Evolutionary conservation across 306 rosid genomes (phyloP).

Genomic region (Prunus salicina): DNA sequence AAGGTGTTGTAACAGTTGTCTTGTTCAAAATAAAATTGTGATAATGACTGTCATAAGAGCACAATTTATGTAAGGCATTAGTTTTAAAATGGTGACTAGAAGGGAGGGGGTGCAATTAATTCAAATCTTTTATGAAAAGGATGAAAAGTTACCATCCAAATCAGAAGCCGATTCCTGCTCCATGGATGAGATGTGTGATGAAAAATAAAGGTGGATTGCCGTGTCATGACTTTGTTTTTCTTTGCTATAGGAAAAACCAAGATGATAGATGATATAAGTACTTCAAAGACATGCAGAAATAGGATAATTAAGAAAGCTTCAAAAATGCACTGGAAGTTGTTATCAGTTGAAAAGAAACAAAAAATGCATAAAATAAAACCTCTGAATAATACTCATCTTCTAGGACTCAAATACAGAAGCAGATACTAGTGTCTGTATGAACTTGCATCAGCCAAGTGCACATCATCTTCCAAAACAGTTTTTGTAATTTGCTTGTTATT

Average conservation of each 20-base stretch:
- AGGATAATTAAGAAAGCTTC: background rate
- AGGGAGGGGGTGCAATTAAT: background rate
- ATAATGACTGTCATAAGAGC: too few relatives aligned
- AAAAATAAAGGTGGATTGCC: slow-evolving; percentile 84
- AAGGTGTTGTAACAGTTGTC: background rate
- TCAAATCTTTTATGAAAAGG: background rate
- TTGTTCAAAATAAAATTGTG: background rate
- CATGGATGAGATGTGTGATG: slow-evolving; percentile 97
- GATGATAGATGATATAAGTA: background rate
- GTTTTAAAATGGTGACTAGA: too few relatives aligned
- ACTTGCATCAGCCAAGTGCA: background rate
- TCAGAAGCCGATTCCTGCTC: slow-evolving; percentile 85
- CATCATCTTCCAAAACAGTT: background rate
- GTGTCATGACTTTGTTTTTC: slow-evolving; percentile 77
- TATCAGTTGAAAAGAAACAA: background rate
- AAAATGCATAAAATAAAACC: background rate
- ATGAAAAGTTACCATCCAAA: slow-evolving; percentile 78
- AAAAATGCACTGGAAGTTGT: background rate
- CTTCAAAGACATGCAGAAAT: background rate
- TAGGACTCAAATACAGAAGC: background rate
- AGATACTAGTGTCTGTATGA: background rate
- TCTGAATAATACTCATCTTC: background rate
- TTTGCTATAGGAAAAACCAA: slow-evolving; percentile 43
- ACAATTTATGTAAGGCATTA: too few relatives aligned
- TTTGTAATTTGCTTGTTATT: background rate